Conservation (phyloP, 1,139 yeast species). For the Meyerozyma smithsonii region DNA sequence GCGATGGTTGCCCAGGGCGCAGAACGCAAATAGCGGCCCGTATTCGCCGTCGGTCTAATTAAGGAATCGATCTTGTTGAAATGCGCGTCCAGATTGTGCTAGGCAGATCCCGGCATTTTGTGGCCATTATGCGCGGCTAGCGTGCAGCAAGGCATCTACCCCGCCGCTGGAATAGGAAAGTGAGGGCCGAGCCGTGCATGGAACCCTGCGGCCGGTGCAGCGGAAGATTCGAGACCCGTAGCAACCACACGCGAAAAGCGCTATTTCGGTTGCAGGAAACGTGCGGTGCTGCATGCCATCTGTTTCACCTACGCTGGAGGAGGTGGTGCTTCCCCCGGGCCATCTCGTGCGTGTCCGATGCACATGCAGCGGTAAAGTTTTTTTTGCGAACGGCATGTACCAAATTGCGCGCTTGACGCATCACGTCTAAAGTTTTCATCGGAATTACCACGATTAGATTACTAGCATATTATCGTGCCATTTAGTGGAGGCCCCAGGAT, state of each 20-base stretch:
- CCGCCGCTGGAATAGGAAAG: not conserved
- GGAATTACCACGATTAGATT: not conserved
- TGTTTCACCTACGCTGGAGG: no score
- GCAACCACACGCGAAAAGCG: no score
- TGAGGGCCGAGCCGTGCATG: not conserved
- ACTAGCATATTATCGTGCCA: not conserved
- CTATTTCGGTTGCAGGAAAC: no score
- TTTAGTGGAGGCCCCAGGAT: not conserved
- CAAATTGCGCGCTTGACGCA: not conserved
- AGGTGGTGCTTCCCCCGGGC: no score
- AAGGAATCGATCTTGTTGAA: conserved; percentile 2
- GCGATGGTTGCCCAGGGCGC: no score
- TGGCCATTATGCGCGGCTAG: conserved; percentile 1
- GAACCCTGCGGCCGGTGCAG: not conserved
- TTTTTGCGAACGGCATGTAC: no score
- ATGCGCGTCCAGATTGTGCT: conserved; percentile 1
- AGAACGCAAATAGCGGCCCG: no score
- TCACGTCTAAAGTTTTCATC: not conserved
- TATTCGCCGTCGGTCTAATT: no score
- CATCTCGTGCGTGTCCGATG: no score
- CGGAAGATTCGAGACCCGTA: not conserved
- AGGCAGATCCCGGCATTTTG: conserved; percentile 1
- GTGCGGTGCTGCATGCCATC: no score
- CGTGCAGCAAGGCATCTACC: not conserved
- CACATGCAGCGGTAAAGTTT: no score